Percentiles rank a stretch among this genome's conserved stretches.
phyloP scores from a whole-genome alignment of 306 rosid genomes.

The Albizia julibrissin region DNA sequence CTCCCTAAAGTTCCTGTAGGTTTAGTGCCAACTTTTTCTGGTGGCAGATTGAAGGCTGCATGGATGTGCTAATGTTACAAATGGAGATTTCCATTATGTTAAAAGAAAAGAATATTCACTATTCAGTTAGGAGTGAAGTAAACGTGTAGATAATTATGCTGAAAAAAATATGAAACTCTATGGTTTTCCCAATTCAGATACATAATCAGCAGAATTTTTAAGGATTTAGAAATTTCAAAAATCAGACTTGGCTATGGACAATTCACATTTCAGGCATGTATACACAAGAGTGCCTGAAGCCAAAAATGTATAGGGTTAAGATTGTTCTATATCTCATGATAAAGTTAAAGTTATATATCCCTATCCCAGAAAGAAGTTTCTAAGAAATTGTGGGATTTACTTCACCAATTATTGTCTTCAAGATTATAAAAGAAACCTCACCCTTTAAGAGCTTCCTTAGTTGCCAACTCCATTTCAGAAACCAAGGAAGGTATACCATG shows the following conservation, averaged over 20 bases:
- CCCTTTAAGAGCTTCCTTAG: constrained; percentile 81
- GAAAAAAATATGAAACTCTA: constrained; percentile 19
- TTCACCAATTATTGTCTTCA: constrained; percentile 21
- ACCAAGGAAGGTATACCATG: constrained; percentile 70
- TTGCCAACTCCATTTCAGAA: constrained; percentile 66
- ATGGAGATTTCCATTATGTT: background rate
- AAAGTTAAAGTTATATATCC: constrained; percentile 13
- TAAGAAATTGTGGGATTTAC: constrained; percentile 3
- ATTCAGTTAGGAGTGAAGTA: constrained; percentile 21
- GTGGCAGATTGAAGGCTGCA: constrained; percentile 13
- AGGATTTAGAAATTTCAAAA: constrained; percentile 26
- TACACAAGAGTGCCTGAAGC: constrained; percentile 7
- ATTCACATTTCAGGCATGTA: constrained; percentile 1
- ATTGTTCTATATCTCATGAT: constrained; percentile 13
- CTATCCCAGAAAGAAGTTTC: constrained; percentile 10
- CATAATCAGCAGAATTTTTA: background rate
- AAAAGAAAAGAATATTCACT: background rate
- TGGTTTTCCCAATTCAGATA: constrained; percentile 18
- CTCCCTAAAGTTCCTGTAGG: background rate
- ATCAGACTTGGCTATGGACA: constrained; percentile 12
- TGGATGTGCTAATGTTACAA: constrained; percentile 16
- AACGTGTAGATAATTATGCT: background rate
- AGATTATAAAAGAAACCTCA: constrained; percentile 46
- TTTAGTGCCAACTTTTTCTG: background rate
- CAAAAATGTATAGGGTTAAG: constrained; percentile 20